Evolutionary conservation across 768 basidiomycete genomes (phyloP).

Genomic region (Kwoniella pini): DNA sequence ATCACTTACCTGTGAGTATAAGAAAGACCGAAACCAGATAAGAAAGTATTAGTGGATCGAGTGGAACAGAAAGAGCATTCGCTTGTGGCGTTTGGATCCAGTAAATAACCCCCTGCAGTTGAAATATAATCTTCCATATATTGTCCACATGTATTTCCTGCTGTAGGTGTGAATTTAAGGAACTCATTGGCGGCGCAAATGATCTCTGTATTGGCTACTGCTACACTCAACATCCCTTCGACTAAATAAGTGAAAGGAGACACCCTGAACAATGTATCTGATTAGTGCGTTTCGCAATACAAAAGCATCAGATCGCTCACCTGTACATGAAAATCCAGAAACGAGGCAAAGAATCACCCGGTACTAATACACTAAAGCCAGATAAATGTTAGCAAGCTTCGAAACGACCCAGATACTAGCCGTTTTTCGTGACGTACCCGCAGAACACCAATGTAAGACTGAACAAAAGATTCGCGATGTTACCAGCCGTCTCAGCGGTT

Average conservation of each 20-base stretch:
- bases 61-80: slow-evolving; percentile 71
- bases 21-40: slow-evolving; percentile 63
- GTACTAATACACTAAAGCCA: too few relatives aligned
- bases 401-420: slow-evolving; percentile 47
- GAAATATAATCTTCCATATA: slow-evolving; percentile 71
- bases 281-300: too few relatives aligned
- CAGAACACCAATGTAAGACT: slow-evolving; percentile 58
- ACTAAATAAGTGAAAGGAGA: slow-evolving; percentile 56
- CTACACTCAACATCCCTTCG: slow-evolving; percentile 37
- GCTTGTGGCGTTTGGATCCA: slow-evolving; percentile 64
- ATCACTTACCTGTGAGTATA: slow-evolving; percentile 58
- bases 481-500: slow-evolving; percentile 57
- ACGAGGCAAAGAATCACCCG: slow-evolving; percentile 38
- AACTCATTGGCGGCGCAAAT: slow-evolving; percentile 70
- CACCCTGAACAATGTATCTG: too few relatives aligned
- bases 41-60: slow-evolving; percentile 64
- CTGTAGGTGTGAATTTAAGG: slow-evolving; percentile 69
- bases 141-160: slow-evolving; percentile 67
- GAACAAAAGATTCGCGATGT: slow-evolving; percentile 57
- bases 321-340: slow-evolving; percentile 54
- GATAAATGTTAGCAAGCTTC: too few relatives aligned
- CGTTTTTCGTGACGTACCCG: slow-evolving; percentile 38
- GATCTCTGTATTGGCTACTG: slow-evolving; percentile 67
- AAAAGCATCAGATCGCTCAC: too few relatives aligned
- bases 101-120: slow-evolving; percentile 70